These are phyloP conservation scores for Ceratobasidium papillatum DNA, from an alignment of 1,284 basidiomycete species.

Conservation along the genomic window DNA sequence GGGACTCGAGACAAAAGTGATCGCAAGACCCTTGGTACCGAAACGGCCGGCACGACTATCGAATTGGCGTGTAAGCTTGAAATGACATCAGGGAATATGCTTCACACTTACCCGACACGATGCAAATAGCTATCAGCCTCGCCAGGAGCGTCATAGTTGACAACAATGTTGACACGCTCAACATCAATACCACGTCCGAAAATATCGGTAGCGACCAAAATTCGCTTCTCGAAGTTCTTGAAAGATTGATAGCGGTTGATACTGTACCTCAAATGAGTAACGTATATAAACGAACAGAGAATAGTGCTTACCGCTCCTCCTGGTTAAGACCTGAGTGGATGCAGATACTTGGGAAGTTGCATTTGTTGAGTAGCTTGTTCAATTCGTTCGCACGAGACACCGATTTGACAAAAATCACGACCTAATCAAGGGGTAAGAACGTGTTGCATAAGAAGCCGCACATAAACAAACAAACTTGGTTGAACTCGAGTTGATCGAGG, in stretches of 20 bases:
- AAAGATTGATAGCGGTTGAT: constrained; percentile 98
- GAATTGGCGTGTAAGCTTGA: neutral
- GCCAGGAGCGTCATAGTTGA: constrained; percentile 95
- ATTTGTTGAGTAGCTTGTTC: constrained; percentile 94
- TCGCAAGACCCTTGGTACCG: constrained; percentile 99
- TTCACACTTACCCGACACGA: constrained; percentile 81
- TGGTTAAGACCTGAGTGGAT: constrained; percentile 96
- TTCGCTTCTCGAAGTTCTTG: constrained; percentile 99
- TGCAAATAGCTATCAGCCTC: constrained; percentile 99
- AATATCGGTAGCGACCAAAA: constrained; percentile 96
- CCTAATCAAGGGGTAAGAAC: constrained; percentile 59
- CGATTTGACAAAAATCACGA: constrained; percentile 99
- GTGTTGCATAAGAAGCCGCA: neutral
- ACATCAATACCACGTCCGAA: constrained; percentile 98
- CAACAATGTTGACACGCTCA: constrained; percentile 95
- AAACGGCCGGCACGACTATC: constrained; percentile 95
- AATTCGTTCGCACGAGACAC: constrained; percentile 96
- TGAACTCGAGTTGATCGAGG: constrained; percentile 97
- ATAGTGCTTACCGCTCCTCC: constrained; percentile 84
- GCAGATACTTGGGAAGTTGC: constrained; percentile 98
- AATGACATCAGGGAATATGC: neutral
- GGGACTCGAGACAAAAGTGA: constrained; percentile 94
- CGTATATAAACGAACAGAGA: neutral
- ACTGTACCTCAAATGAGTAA: constrained; percentile 55
- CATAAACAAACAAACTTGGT: constrained; percentile 81